phyloP scores from a whole-genome alignment of 768 basidiomycete genomes.

The Kwoniella mangroviensis region DNA sequence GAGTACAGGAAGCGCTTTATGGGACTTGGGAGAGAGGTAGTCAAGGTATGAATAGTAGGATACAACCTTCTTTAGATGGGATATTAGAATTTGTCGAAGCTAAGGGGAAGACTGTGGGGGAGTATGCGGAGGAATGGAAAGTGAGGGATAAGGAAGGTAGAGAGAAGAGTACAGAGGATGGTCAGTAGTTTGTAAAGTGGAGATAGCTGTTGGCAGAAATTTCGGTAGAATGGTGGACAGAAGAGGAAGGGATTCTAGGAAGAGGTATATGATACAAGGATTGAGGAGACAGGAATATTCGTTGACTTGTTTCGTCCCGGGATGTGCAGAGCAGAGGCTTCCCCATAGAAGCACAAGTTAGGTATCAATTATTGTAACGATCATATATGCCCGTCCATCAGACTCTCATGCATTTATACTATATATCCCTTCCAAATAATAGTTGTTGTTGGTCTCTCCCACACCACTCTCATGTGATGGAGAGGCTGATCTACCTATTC shows the following conservation, averaged over 20 bases:
- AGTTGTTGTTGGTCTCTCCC: neutral
- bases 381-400: too few relatives aligned
- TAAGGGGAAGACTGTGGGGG: conserved; percentile 30
- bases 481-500: neutral
- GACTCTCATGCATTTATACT: too few relatives aligned
- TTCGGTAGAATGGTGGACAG: too few relatives aligned
- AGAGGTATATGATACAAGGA: too few relatives aligned
- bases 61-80: conserved; percentile 44
- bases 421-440: too few relatives aligned
- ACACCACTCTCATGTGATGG: too few relatives aligned
- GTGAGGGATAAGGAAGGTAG: conserved; percentile 15
- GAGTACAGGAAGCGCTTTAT: conserved; percentile 45
- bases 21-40: conserved; percentile 44
- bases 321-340: too few relatives aligned
- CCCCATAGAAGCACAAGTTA: too few relatives aligned
- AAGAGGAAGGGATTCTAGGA: too few relatives aligned
- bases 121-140: conserved; percentile 36
- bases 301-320: too few relatives aligned
- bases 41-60: conserved; percentile 7
- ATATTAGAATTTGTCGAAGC: conserved; percentile 44
- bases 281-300: too few relatives aligned
- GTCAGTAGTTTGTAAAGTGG: neutral
- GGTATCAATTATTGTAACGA: too few relatives aligned
- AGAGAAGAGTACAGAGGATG: conserved; percentile 4
- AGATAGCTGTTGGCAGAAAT: neutral